These are phyloP conservation scores for Yarrowia bubula DNA, from an alignment of 805 yeast genomes.

Conservation along the genomic window DNA sequence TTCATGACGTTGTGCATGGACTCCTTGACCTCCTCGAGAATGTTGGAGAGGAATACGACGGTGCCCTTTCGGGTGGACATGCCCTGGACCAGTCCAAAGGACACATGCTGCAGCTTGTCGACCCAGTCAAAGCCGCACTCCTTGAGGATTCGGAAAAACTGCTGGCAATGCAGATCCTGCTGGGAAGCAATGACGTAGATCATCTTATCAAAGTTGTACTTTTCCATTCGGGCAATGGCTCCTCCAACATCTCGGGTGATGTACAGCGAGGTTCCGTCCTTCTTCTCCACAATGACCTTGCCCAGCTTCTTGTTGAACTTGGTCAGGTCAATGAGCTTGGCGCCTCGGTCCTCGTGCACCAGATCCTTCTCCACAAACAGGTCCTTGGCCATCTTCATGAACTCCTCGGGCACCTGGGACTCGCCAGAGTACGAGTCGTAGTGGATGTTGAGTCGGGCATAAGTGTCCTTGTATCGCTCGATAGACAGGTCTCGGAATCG, in stretches of 20 bases:
- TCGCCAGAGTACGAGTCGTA: slow-evolving; percentile 94
- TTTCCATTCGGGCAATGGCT: slow-evolving; percentile 84
- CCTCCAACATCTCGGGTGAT: slow-evolving; percentile 96
- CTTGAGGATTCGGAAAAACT: slow-evolving; percentile 89
- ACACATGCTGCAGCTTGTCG: slow-evolving; percentile 71
- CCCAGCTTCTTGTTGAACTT: slow-evolving; percentile 87
- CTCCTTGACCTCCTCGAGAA: slow-evolving; percentile 87
- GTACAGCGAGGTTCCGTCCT: slow-evolving; percentile 93
- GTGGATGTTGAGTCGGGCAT: slow-evolving; percentile 84
- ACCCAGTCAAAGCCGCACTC: slow-evolving; percentile 92
- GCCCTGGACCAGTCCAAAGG: slow-evolving; percentile 97
- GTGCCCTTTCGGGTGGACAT: slow-evolving; percentile 99
- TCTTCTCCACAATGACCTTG: slow-evolving; percentile 85
- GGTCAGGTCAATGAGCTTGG: slow-evolving; percentile 79
- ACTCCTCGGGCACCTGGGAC: slow-evolving; percentile 79
- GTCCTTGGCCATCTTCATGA: slow-evolving; percentile 64
- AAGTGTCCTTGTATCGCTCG: slow-evolving; percentile 78
- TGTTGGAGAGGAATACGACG: slow-evolving; percentile 94
- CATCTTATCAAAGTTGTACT: slow-evolving; percentile 89
- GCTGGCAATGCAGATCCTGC: slow-evolving; percentile 92
- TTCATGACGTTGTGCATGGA: slow-evolving; percentile 97
- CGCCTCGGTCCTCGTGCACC: slow-evolving; percentile 86
- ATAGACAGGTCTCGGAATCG: slow-evolving; percentile 90
- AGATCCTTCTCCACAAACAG: slow-evolving; percentile 65
- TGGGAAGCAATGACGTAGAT: slow-evolving; percentile 93